Percentiles rank a stretch among this genome's conserved stretches.
phyloP scores from a whole-genome alignment of 2,329 filamentous ascomycete species.

The Diaporthe ampelina region DNA sequence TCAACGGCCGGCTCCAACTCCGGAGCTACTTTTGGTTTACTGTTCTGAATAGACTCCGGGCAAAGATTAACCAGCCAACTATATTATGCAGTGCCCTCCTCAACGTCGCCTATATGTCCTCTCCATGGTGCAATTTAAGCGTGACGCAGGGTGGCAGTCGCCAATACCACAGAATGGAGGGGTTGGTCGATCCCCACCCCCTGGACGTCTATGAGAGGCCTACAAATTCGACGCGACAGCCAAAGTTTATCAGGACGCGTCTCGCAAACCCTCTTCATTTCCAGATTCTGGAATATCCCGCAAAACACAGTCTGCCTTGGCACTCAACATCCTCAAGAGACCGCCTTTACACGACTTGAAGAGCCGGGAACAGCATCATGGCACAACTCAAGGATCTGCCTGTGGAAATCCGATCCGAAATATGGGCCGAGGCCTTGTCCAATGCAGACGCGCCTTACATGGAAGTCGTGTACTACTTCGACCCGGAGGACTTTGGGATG shows the following conservation, averaged over 20 bases:
- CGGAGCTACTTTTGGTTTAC: background rate
- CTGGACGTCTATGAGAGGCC: background rate
- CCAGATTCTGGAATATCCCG: background rate
- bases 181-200: constrained; percentile 4
- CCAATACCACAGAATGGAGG: background rate
- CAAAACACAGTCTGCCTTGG: background rate
- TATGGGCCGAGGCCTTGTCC: constrained; percentile 1
- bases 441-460: background rate
- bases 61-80: background rate
- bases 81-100: background rate
- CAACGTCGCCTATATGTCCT: background rate
- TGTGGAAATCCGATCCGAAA: constrained; percentile 3
- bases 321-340: background rate
- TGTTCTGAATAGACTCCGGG: background rate
- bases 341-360: background rate
- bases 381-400: constrained; percentile 3
- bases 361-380: background rate
- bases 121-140: background rate
- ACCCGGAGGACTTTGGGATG: constrained; percentile 2
- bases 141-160: background rate
- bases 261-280: background rate
- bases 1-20: background rate
- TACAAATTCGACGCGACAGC: background rate
- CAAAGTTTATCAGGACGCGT: constrained; percentile 16
- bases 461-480: constrained; percentile 15